Base-by-base conservation (phyloP, 345 rosid species). In the Garcia nutans region DNA sequence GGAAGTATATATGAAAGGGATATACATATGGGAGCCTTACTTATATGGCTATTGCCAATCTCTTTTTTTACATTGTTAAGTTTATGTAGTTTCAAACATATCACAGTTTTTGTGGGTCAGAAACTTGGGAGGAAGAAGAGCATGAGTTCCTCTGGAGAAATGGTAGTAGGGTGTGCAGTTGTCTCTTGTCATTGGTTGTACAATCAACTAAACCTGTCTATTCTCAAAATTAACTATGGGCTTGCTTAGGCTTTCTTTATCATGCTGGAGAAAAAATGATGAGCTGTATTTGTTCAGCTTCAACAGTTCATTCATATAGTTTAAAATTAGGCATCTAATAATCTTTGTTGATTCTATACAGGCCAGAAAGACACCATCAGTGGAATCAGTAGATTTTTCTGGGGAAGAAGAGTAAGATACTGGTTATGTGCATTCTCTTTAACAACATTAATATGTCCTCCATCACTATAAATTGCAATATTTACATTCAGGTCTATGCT, bases 321-420 rank as follows among this genome's bases (percentile, higher is more conserved):
- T 45, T 15, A 68, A 45, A 59, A 45, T 65, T 66, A 31, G 28
- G 50, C 68, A 49, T 69, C 60, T 70, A 66, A 74, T 73, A 31
- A 70, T 77, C 33, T 68, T 78, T 68, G 20, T 72, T 71, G 57
- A 56, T 57, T 80, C 67, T 61, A 64, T 74, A 26, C 97, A 96
- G 99, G 89, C 82, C 49, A 88, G 94, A 78, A 96, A 96, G 91
- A 85, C 91, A 70, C 89, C 92, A 0, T 91, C 97, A 60, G 80
- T 87, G 85, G 98, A 94, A 68, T 96, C 98, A 3, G 89, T 96
- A 84, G 98, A 92, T 88, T 96, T 92, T 82, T 90, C 98, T 50
- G 97, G 97, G 58, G 99, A 93, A 88, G 98, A 96, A 74, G 99
- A 96, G 99, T 96, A 88, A 88, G 99, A 79, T 81, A 63, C 62